Evolutionary conservation across 768 basidiomycete genomes (phyloP).

Genomic region (Crepidotus variabilis): DNA sequence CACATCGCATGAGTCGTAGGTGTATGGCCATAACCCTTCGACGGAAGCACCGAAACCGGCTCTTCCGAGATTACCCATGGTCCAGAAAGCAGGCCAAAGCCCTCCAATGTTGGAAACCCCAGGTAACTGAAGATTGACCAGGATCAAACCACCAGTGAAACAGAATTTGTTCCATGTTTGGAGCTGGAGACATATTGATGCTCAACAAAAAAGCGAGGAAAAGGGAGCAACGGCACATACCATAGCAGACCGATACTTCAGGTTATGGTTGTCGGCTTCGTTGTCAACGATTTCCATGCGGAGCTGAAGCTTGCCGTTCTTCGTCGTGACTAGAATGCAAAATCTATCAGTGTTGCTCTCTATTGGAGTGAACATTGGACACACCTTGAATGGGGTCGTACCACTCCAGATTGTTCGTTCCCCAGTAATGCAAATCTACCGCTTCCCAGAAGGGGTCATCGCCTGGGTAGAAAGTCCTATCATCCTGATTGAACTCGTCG

Average conservation of each 20-base stretch:
- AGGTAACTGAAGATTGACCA: constrained; percentile 26
- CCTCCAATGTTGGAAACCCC: constrained; percentile 26
- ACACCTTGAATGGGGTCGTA: constrained; percentile 58
- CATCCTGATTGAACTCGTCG: constrained; percentile 80
- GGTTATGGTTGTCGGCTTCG: constrained; percentile 47
- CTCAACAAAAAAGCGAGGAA: background rate
- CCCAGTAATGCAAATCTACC: constrained; percentile 68
- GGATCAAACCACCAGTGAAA: constrained; percentile 75
- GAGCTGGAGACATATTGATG: constrained; percentile 18
- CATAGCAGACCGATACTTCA: constrained; percentile 59
- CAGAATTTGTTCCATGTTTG: constrained; percentile 58
- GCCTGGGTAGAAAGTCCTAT: constrained; percentile 65
- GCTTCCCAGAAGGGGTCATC: constrained; percentile 66
- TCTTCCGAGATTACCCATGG: constrained; percentile 53
- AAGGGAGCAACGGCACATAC: constrained; percentile 28
- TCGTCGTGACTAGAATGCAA: constrained; percentile 48
- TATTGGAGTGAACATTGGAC: background rate
- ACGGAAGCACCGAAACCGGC: constrained; percentile 68
- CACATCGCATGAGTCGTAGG: constrained; percentile 72
- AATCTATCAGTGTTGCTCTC: background rate
- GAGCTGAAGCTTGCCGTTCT: constrained; percentile 66
- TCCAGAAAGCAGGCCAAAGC: constrained; percentile 38
- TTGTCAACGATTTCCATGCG: constrained; percentile 52
- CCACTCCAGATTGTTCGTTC: constrained; percentile 73
- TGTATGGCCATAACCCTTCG: constrained; percentile 68